Percentiles rank a stretch among this genome's conserved stretches.
phyloP scores from a whole-genome alignment of 768 basidiomycete species.

The Phaeotremella skinneri region DNA sequence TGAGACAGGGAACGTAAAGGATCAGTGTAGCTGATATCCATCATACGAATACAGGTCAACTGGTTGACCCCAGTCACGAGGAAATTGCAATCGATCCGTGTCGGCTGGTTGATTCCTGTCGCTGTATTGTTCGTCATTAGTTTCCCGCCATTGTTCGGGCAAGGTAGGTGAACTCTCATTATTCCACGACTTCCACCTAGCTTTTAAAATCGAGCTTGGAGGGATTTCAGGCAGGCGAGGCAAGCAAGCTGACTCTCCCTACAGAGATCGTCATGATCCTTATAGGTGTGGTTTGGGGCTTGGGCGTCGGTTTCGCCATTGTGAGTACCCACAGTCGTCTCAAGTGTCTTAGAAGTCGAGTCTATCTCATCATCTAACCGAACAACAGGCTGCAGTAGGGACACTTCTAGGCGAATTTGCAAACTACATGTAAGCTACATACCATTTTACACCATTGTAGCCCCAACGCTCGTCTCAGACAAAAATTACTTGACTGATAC shows the following conservation, averaged over 20 bases:
- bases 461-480: neutral
- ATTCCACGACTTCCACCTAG: too few relatives aligned
- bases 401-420: conserved; percentile 83
- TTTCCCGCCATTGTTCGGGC: conserved; percentile 88
- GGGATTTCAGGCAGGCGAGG: neutral
- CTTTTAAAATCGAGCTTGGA: too few relatives aligned
- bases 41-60: conserved; percentile 54
- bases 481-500: conserved; percentile 5
- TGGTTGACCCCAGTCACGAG: conserved; percentile 65
- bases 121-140: conserved; percentile 75
- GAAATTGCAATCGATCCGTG: conserved; percentile 57
- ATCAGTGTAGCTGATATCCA: conserved; percentile 2
- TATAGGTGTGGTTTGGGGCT: conserved; percentile 86
- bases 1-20: neutral
- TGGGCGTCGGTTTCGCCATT: conserved; percentile 82
- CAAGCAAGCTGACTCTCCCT: neutral
- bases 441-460: neutral
- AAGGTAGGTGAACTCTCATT: conserved; percentile 55
- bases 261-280: conserved; percentile 71
- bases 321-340: conserved; percentile 62
- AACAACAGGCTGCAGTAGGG: conserved; percentile 27
- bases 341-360: neutral
- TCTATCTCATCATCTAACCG: conserved; percentile 4
- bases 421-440: conserved; percentile 75
- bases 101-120: conserved; percentile 72